Percentiles rank a stretch among this genome's conserved stretches.
These are phyloP conservation scores for Auxenochlorella protothecoides DNA, from an alignment of 139 green algal species.

Conservation along the genomic window DNA sequence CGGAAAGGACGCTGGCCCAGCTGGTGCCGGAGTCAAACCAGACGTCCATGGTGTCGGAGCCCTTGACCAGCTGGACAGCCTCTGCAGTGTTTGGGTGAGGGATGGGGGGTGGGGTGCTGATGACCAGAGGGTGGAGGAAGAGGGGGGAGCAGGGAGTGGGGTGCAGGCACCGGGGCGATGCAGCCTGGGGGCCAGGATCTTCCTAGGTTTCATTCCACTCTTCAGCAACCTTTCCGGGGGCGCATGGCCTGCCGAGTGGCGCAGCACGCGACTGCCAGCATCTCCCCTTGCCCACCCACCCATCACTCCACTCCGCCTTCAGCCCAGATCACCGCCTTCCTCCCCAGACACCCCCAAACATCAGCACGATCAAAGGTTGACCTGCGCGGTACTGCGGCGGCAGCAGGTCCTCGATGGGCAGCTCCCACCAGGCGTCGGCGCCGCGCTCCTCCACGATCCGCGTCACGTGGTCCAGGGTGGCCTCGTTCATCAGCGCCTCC, in stretches of 20 bases:
- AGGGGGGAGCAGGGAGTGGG: no score
- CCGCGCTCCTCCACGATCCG: conserved; percentile 55
- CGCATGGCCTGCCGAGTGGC: no score
- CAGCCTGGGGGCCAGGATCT: conserved; percentile 12
- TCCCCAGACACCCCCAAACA: no score
- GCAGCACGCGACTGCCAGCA: no score
- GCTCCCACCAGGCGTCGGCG: conserved; percentile 80
- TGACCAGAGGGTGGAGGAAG: no score
- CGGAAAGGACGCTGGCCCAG: conserved; percentile 76
- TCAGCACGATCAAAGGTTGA: not conserved
- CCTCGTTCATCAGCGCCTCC: conserved; percentile 82
- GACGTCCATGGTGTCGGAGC: conserved; percentile 98
- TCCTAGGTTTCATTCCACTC: not conserved
- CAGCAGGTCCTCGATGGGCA: conserved; percentile 75
- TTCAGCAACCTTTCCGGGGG: no score
- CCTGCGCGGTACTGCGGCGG: conserved; percentile 41
- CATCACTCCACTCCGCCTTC: no score
- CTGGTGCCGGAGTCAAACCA: conserved; percentile 96
- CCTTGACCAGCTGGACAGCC: conserved; percentile 53
- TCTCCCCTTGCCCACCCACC: no score
- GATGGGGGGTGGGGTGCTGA: no score
- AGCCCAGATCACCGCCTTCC: no score
- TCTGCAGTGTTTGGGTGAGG: conserved; percentile 9
- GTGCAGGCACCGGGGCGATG: no score
- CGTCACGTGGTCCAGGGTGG: conserved; percentile 76